phyloP scores from a whole-genome alignment of 371 early-diverging fungal genomes.

The Coemansia sp. region DNA sequence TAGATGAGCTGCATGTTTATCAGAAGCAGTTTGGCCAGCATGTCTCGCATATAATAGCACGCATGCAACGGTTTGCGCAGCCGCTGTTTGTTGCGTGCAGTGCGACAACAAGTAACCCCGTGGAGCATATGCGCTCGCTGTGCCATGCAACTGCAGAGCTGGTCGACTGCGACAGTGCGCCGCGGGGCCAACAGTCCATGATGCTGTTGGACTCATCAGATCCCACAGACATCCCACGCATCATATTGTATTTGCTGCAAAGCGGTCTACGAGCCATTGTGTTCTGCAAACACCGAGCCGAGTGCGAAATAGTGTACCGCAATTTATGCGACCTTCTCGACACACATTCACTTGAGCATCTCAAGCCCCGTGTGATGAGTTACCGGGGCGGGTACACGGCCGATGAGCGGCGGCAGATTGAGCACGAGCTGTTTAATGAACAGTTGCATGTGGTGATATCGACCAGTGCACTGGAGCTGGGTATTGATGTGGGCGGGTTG shows the following conservation, averaged over 20 bases:
- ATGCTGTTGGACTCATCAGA: constrained; percentile 23
- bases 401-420: constrained; percentile 59
- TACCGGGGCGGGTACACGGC: constrained; percentile 69
- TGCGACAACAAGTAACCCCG: constrained; percentile 66
- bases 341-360: constrained; percentile 37
- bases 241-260: constrained; percentile 10
- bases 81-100: constrained; percentile 68
- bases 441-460: constrained; percentile 59
- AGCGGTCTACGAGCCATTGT: constrained; percentile 21
- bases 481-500: constrained; percentile 66
- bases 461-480: constrained; percentile 72
- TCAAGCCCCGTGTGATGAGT: constrained; percentile 52
- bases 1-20: constrained; percentile 81
- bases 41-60: constrained; percentile 63
- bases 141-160: constrained; percentile 18
- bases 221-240: not conserved
- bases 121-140: constrained; percentile 47
- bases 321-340: constrained; percentile 57
- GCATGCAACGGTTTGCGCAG: constrained; percentile 63
- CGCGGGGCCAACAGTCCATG: constrained; percentile 20
- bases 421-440: constrained; percentile 59
- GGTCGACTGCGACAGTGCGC: constrained; percentile 33
- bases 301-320: constrained; percentile 48
- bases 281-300: constrained; percentile 43
- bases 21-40: constrained; percentile 70